Base-by-base conservation (phyloP, 106 monocot species). In the Vanilla planifolia region DNA sequence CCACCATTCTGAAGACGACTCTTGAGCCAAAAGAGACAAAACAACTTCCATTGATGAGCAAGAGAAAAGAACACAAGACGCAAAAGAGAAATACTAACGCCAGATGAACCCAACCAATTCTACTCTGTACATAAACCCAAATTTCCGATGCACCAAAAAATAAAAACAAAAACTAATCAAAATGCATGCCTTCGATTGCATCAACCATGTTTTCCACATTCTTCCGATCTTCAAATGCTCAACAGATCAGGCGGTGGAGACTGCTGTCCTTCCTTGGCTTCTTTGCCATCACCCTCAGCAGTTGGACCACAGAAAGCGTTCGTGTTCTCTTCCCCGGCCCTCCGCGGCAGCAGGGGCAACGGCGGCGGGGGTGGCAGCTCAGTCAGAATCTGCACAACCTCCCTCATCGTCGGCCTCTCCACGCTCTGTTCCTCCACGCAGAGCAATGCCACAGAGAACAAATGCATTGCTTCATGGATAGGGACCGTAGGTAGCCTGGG, bases 371-470 rank as follows among this genome's bases (percentile, higher is more conserved):
- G 67, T 16, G 91, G 92, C 14, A 84, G 62, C 59, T 92, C 87
- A 2, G 75, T 60, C 8, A 92, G 63, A 53, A 92, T 86, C 78
- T 92, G 92, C n/a, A 92, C 86, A 27, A 92, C 92, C 47, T 92
- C 92, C 52, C 92, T 71, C 92, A 92, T 92, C 2, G 92, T 92
- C 10, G 92, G 92, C 5, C 92, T 71, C 46, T 81, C 78, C 0
- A 84, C 71, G 43, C 92, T 92, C 69, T 87, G 92, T 32, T 92
- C 92, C 36, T 80, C 92, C 21, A 92, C 92, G 55, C 92, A 92
- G 26, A 92, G 70, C 87, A 84, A 78, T 11, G 92, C 92, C 6
- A 92, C 86, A 58, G 83, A 84, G 67, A 92, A 92, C 28, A 92
- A 30, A 24, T 87, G 87, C 58, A 70, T 73, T 4, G 61, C 74